Conservation (phyloP, 2,329 filamentous ascomycete species). For the Fusarium transvaalense region DNA sequence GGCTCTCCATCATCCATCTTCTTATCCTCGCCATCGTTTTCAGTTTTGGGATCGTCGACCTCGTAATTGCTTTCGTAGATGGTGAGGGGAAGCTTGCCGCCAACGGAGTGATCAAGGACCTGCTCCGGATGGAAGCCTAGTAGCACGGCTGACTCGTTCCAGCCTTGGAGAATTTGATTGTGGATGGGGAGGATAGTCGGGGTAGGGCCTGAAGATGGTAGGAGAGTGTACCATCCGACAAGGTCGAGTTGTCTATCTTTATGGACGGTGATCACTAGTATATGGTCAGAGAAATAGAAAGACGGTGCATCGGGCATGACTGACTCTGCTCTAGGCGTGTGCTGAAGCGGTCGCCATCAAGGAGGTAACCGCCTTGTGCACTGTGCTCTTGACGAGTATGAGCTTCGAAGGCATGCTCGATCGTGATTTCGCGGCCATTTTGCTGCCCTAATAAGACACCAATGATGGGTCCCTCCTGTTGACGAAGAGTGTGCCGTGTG, state of each 20-base stretch:
- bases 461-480: conserved; percentile 80
- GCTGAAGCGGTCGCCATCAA: conserved; percentile 80
- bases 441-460: conserved; percentile 93
- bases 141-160: conserved; percentile 89
- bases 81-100: conserved; percentile 87
- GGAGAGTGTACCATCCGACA: conserved; percentile 91
- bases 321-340: conserved; percentile 86
- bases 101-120: conserved; percentile 66
- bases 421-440: conserved; percentile 88
- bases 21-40: conserved; percentile 71
- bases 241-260: conserved; percentile 85
- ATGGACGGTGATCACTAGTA: conserved; percentile 87
- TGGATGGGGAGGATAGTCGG: conserved; percentile 79
- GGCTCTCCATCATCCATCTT: conserved; percentile 76
- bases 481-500: conserved; percentile 86
- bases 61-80: conserved; percentile 90
- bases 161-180: conserved; percentile 76
- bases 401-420: conserved; percentile 94
- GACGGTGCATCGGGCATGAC: conserved; percentile 47
- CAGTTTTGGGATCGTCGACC: conserved; percentile 67
- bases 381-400: conserved; percentile 62
- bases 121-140: conserved; percentile 85
- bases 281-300: conserved; percentile 2
- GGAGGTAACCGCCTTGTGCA: conserved; percentile 67
- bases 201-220: conserved; percentile 78